These are phyloP conservation scores for Sedum album DNA, from an alignment of 164 flowering plant species.

Conservation along the genomic window DNA sequence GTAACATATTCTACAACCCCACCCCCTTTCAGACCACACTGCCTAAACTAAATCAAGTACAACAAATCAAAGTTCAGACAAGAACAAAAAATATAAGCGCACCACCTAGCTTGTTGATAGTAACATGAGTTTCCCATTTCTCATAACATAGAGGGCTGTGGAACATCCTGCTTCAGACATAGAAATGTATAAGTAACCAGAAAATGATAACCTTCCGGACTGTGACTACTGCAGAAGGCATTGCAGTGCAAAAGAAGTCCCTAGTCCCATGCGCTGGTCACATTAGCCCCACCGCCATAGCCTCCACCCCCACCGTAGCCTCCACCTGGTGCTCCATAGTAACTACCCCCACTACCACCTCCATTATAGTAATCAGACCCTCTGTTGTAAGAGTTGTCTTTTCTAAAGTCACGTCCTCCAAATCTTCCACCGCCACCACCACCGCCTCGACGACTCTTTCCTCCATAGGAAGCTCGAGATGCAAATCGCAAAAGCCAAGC, in stretches of 20 bases:
- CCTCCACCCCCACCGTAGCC: conserved; percentile 19
- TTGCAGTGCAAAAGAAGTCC: neutral
- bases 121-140: neutral
- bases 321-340: conserved; percentile 15
- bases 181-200: neutral
- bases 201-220: neutral
- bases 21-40: neutral
- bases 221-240: neutral
- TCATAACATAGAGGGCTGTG: conserved; percentile 1
- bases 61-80: neutral
- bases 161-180: neutral
- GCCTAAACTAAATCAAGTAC: neutral
- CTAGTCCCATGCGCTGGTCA: conserved; percentile 56
- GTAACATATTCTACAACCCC: conserved; percentile 1
- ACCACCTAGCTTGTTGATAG: neutral
- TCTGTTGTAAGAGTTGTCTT: conserved; percentile 34
- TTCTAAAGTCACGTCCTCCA: conserved; percentile 63
- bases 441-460: conserved; percentile 31
- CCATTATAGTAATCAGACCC: conserved; percentile 37
- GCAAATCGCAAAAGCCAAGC: conserved; percentile 46
- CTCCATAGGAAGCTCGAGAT: conserved; percentile 27
- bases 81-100: neutral
- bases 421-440: conserved; percentile 49
- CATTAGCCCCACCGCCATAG: conserved; percentile 18
- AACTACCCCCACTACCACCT: conserved; percentile 23